Base-by-base conservation (phyloP, 2,329 filamentous ascomycete genomes). In the Alternaria triticina region DNA sequence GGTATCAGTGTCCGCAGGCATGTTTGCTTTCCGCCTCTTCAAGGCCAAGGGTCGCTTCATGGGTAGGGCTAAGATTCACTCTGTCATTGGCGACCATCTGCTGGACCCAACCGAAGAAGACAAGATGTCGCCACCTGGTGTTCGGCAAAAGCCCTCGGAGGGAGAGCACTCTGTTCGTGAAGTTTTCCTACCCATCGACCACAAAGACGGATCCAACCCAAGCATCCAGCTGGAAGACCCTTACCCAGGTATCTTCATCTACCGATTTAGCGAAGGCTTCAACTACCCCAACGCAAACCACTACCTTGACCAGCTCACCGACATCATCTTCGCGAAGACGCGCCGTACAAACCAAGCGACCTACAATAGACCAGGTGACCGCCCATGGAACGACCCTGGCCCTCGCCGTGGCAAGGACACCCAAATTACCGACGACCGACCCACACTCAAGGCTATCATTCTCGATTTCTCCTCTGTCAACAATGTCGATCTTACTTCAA, bases 321-420 rank as follows among this genome's bases (percentile, higher is more conserved):
- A 78, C 2, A 75, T 74, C 10, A 81, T 85, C 44, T 83, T 85
- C 68, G 70, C 78, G 54, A 83, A 90, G 66, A 97, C 94, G 5
- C 89, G 91, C 45, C 90, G 93, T 47, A 97, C 93, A 2, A 93
- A 93, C 70, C 84, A 88, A 0, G 82, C 90, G 54, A 83, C 85
- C 2, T 97, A 89, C 61, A 75, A 73, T 50, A 79, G 76, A 54
- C 77, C 77, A 13, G 84, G 84, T 13, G 95, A 99, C 77, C 87
- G 95, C 12, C 94, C 96, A 2, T 98, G 96, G 96, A 98, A 97
- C 74, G 92, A 98, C 76, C 93, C 96, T 0, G 94, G 93, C 54
- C 91, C 92, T 62, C 86, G 87, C 33, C 87, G 82, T 55, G 85
- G 83, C 71, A 81, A 88, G 77, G 74, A 81, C 71, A 63, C 64